Percentiles rank a stretch among this genome's conserved stretches.
phyloP scores from a whole-genome alignment of 768 basidiomycete species.

The Mycena chlorophos region DNA sequence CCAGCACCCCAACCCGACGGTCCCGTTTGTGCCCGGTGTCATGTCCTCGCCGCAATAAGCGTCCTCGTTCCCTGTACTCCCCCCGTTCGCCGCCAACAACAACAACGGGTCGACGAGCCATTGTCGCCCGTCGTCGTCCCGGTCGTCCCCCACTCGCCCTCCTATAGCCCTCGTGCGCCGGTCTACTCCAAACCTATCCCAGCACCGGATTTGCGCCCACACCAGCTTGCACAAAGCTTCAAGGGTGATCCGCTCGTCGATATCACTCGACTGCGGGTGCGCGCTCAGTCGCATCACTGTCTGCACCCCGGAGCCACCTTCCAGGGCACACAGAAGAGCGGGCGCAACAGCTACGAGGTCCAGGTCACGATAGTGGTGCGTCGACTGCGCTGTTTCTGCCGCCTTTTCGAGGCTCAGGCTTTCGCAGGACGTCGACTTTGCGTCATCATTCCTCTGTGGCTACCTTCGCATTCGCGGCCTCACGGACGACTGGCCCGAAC shows the following conservation, averaged over 20 bases:
- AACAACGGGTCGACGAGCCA: neutral
- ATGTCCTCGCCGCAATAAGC: slow-evolving; percentile 30
- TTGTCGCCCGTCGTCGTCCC: neutral
- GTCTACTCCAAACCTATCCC: slow-evolving; percentile 14
- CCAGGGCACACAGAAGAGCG: slow-evolving; percentile 90
- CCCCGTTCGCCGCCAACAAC: neutral
- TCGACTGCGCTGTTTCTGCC: slow-evolving; percentile 25
- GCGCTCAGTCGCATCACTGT: slow-evolving; percentile 71
- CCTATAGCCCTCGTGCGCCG: slow-evolving; percentile 14
- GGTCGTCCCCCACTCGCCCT: slow-evolving; percentile 8
- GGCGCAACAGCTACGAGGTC: slow-evolving; percentile 92
- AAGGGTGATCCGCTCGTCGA: slow-evolving; percentile 61
- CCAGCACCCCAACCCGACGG: slow-evolving; percentile 31
- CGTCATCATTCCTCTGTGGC: slow-evolving; percentile 82
- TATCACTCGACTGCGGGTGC: slow-evolving; percentile 75
- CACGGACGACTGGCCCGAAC: slow-evolving; percentile 92
- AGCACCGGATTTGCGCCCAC: slow-evolving; percentile 20
- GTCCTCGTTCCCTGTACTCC: slow-evolving; percentile 15
- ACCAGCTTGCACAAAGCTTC: slow-evolving; percentile 22
- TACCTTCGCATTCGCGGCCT: slow-evolving; percentile 91
- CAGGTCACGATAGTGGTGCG: slow-evolving; percentile 88
- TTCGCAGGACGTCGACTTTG: slow-evolving; percentile 82
- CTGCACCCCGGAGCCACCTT: slow-evolving; percentile 88
- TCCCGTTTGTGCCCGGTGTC: slow-evolving; percentile 51
- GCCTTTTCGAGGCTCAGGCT: slow-evolving; percentile 5